phyloP scores from a whole-genome alignment of 148 eudicot genomes.

The Simmondsia chinensis region DNA sequence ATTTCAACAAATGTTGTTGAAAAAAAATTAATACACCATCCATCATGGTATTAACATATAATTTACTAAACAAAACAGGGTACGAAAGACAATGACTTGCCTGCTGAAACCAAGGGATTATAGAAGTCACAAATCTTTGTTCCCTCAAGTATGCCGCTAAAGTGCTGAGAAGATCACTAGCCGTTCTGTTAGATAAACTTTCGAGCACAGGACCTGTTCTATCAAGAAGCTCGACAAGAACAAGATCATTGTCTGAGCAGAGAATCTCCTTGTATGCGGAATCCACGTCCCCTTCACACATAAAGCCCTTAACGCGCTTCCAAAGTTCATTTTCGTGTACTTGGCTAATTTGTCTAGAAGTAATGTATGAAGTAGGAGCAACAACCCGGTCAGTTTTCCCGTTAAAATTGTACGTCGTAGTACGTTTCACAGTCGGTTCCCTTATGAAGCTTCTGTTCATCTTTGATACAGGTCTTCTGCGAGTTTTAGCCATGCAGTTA shows the following conservation, averaged over 20 bases:
- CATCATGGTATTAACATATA: neutral
- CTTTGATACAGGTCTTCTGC: slow-evolving; percentile 28
- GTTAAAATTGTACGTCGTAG: slow-evolving; percentile 13
- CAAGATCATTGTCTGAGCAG: slow-evolving; percentile 44
- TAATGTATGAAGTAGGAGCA: slow-evolving; percentile 13
- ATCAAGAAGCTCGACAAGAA: slow-evolving; percentile 62
- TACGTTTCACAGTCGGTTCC: slow-evolving; percentile 21
- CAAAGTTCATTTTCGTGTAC: slow-evolving; percentile 30
- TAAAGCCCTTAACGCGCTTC: slow-evolving; percentile 40
- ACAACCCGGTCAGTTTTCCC: slow-evolving; percentile 20
- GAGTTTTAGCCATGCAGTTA: slow-evolving; percentile 31
- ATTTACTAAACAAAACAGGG: neutral
- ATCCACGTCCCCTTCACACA: slow-evolving; percentile 56
- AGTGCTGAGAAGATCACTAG: slow-evolving; percentile 38
- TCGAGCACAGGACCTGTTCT: slow-evolving; percentile 84
- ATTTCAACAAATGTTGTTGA: neutral
- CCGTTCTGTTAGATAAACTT: slow-evolving; percentile 51
- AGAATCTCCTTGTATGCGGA: slow-evolving; percentile 78
- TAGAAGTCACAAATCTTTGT: slow-evolving; percentile 39
- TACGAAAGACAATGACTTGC: slow-evolving; percentile 21
- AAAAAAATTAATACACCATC: neutral
- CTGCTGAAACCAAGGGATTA: slow-evolving; percentile 88
- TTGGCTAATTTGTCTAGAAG: slow-evolving; percentile 22
- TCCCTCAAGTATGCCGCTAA: slow-evolving; percentile 44
- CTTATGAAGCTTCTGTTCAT: slow-evolving; percentile 24